phyloP scores from a whole-genome alignment of 1,139 yeast genomes.

The Yamadazyma friedrichii region DNA sequence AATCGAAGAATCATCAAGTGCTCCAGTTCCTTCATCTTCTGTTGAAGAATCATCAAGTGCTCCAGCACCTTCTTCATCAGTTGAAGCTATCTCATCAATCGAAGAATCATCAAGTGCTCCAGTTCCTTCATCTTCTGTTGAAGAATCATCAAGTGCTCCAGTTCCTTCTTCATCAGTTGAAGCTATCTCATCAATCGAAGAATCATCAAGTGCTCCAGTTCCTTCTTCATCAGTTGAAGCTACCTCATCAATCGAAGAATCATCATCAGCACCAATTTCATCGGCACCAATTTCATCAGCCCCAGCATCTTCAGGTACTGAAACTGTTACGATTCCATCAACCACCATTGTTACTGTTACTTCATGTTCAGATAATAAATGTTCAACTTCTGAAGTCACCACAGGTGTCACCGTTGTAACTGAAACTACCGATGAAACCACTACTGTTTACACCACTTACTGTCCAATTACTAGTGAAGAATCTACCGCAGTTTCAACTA shows the following conservation, averaged over 20 bases:
- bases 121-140: constrained; percentile 9
- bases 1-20: not conserved
- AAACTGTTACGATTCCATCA: constrained; percentile 6
- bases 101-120: constrained; percentile 6
- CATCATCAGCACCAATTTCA: constrained; percentile 4
- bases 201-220: constrained; percentile 5
- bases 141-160: constrained; percentile 10
- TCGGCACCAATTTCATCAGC: constrained; percentile 3
- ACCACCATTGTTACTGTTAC: constrained; percentile 44
- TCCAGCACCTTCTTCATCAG: not conserved
- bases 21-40: not conserved
- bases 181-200: too few relatives aligned
- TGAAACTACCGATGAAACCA: constrained; percentile 14
- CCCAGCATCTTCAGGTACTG: constrained; percentile 3
- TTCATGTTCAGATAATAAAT: constrained; percentile 38
- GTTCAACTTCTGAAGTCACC: constrained; percentile 28
- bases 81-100: not conserved
- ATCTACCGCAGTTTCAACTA: constrained; percentile 22
- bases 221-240: constrained; percentile 1
- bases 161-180: constrained; percentile 16
- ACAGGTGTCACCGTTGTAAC: constrained; percentile 23
- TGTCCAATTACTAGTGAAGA: constrained; percentile 23
- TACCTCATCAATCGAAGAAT: too few relatives aligned
- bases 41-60: constrained; percentile 3
- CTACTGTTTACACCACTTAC: constrained; percentile 24